Evolutionary conservation across 306 rosid species (phyloP), one percentile per base, ranked within the genome.

Genomic region (Dryas alaskensis): DNA sequence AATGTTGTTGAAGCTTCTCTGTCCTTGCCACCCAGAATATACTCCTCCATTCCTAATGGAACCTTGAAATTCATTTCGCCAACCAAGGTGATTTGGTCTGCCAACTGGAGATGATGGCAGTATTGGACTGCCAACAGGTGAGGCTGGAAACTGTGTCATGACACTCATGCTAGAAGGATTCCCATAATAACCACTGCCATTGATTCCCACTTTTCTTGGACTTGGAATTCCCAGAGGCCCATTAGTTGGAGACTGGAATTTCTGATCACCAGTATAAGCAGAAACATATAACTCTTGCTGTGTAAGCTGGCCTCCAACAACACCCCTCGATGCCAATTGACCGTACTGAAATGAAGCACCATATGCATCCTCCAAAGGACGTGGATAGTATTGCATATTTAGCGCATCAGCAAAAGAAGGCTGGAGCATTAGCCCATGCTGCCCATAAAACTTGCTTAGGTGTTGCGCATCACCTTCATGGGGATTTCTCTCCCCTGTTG

Each of bases 91-190:
- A 82, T 69, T 75, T 61, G 50, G 71, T 74, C 81, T 78, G 67
- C 85, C 80, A 6, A 74, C 76, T 11, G 87, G 85, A 58, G 87
- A 89, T 62, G 88, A 81, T 54, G 91, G 88, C 55, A 72, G 44
- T 25, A 82, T 52, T 79, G 88, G 83, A 81, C 84, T 80, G 43
- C 83, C 82, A 69, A 65, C 79, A 75, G 89, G 82, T 61, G 86
- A 79, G 37, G 84, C 72, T 46, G 91, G 82, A 73, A 62, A 76
- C 44, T 81, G 88, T 45, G 75, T 72, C 81, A 80, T 73, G 50
- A 65, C 58, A 65, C 79, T 77, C 78, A 74, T 68, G 77, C 62
- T 69, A 51, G 85, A 51, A 47, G 79, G 55, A 75, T 61, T 69
- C 66, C 87, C 87, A 70, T 73, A 71, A 76, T 78, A 81, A 57